Percentiles rank a stretch among this genome's conserved stretches.
phyloP scores from a whole-genome alignment of 2,329 filamentous ascomycete genomes.

The Macroventuria anomochaeta region DNA sequence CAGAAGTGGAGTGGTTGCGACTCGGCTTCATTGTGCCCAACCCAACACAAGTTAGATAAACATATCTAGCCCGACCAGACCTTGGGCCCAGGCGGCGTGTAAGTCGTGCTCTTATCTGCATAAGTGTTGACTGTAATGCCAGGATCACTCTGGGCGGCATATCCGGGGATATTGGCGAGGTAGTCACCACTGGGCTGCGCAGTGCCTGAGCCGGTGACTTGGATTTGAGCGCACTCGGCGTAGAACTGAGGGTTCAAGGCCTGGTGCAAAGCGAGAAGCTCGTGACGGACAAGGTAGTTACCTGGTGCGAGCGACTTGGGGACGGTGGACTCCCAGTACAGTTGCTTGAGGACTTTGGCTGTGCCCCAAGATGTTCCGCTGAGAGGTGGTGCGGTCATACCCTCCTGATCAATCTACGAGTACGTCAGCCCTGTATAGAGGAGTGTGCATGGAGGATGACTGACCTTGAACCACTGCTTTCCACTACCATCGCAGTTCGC shows the following conservation, averaged over 20 bases:
- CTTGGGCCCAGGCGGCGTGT: conserved; percentile 9
- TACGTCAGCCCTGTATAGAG: background rate
- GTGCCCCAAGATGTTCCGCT: conserved; percentile 59
- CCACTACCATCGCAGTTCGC: conserved; percentile 59
- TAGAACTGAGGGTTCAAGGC: conserved; percentile 59
- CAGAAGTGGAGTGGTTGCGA: too few species aligned
- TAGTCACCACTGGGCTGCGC: conserved; percentile 51
- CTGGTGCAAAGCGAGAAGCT: conserved; percentile 63
- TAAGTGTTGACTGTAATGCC: conserved; percentile 58
- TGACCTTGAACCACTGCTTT: conserved; percentile 63
- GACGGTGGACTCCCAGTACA: conserved; percentile 62
- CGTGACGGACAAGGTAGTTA: conserved; percentile 55
- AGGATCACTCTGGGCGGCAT: conserved; percentile 54
- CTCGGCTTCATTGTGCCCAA: background rate
- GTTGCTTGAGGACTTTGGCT: conserved; percentile 55
- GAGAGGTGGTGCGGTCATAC: conserved; percentile 55
- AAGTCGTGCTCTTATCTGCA: conserved; percentile 4
- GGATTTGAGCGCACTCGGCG: conserved; percentile 63
- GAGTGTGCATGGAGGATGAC: conserved; percentile 37
- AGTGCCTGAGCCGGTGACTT: conserved; percentile 59
- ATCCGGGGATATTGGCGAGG: conserved; percentile 55
- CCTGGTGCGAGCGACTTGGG: conserved; percentile 49
- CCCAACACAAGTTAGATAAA: background rate
- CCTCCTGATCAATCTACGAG: conserved; percentile 58
- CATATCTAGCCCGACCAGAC: conserved; percentile 5